Percentiles rank a stretch among this genome's conserved stretches.
Evolutionary conservation across 306 rosid species (phyloP).

Genomic region (Pyrus bretschneideri): DNA sequence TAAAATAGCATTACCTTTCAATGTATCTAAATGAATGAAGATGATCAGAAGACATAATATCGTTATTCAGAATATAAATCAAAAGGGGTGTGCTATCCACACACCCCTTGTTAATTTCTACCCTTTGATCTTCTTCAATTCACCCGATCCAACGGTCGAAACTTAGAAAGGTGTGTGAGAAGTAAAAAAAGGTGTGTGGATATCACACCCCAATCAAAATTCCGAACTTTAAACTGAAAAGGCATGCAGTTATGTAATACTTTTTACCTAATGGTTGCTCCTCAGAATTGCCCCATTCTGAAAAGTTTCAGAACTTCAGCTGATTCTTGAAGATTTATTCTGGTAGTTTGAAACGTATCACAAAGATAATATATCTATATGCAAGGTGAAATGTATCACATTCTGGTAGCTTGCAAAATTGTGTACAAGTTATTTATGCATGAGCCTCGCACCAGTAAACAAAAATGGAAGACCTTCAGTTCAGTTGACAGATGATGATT

Average conservation of each 20-base stretch:
- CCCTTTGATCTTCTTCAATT: too few relatives aligned
- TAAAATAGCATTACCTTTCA: neutral
- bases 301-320: neutral
- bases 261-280: neutral
- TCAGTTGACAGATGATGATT: too few relatives aligned
- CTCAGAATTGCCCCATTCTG: neutral
- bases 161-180: too few relatives aligned
- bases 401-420: too few relatives aligned
- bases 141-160: too few relatives aligned
- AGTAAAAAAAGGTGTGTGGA: too few relatives aligned
- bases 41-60: neutral
- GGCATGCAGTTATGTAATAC: neutral
- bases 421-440: too few relatives aligned
- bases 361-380: neutral
- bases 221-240: neutral
- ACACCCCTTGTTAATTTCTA: too few relatives aligned
- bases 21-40: neutral
- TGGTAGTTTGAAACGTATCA: neutral
- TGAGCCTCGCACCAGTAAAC: too few relatives aligned
- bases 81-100: too few relatives aligned
- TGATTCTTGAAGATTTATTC: neutral
- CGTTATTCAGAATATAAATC: neutral
- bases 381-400: neutral
- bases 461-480: too few relatives aligned
- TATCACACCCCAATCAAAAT: neutral